Evolutionary conservation across 352 stramenopile species (phyloP).

Genomic region (Phytophthora idaei): DNA sequence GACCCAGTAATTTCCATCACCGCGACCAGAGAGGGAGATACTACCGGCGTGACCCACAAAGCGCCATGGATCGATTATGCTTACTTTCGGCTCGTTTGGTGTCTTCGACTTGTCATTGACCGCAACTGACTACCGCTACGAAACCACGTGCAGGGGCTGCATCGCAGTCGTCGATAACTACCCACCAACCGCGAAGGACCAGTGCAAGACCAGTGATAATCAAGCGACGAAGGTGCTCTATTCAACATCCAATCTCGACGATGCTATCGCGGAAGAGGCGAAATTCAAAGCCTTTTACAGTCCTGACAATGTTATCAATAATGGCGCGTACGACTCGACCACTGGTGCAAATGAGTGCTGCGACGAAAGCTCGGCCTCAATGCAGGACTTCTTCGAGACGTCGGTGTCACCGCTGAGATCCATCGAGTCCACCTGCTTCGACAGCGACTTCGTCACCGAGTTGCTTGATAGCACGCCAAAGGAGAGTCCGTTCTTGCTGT

Average conservation of each 20-base stretch:
- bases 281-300: conserved; percentile 24
- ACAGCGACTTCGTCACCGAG: conserved; percentile 6
- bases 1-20: conserved; percentile 21
- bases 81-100: conserved; percentile 28
- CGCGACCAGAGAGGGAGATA: conserved; percentile 9
- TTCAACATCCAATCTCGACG: conserved; percentile 6
- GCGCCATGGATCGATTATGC: conserved; percentile 18
- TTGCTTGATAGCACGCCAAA: conserved; percentile 8
- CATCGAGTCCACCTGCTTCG: conserved; percentile 14
- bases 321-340: conserved; percentile 8
- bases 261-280: conserved; percentile 16
- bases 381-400: conserved; percentile 21
- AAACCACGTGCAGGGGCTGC: conserved; percentile 28
- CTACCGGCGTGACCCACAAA: conserved; percentile 1
- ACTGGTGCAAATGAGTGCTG: conserved; percentile 19
- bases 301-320: conserved; percentile 22
- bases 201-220: conserved; percentile 9
- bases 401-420: not conserved
- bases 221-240: not conserved
- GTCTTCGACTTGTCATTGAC: conserved; percentile 33
- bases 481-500: not conserved
- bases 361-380: conserved; percentile 5
- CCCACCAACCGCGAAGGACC: conserved; percentile 1
- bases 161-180: conserved; percentile 34
- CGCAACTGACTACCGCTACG: conserved; percentile 28